These are phyloP conservation scores for Peronospora tabacina DNA, from an alignment of 352 stramenopile species.

Conservation along the genomic window DNA sequence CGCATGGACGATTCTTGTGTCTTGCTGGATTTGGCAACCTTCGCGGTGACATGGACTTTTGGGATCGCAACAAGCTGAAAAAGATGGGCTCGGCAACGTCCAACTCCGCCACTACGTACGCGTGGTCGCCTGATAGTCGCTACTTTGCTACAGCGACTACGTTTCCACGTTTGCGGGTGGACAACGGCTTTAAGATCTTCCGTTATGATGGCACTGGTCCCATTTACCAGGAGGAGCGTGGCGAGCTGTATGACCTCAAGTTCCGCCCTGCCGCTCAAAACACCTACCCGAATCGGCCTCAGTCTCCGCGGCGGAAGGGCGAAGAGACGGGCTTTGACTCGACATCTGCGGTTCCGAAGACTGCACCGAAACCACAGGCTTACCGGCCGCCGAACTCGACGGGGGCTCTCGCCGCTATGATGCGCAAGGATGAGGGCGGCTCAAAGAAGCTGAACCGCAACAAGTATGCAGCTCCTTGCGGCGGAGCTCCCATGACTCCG, in stretches of 20 bases:
- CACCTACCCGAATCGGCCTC: conserved; percentile 84
- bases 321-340: conserved; percentile 32
- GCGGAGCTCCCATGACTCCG: conserved; percentile 28
- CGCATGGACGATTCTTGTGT: conserved; percentile 94
- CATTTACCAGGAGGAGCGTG: conserved; percentile 77
- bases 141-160: conserved; percentile 95
- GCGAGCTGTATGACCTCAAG: conserved; percentile 82
- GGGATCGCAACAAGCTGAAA: conserved; percentile 94
- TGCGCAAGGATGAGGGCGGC: conserved; percentile 83
- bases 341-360: conserved; percentile 35
- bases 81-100: conserved; percentile 85
- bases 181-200: conserved; percentile 96
- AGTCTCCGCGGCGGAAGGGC: conserved; percentile 72
- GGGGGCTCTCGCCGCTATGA: conserved; percentile 89
- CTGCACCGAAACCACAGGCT: conserved; percentile 60
- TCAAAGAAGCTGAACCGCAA: conserved; percentile 79
- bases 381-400: conserved; percentile 86
- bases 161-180: conserved; percentile 97
- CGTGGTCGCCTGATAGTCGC: conserved; percentile 92
- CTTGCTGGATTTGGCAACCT: conserved; percentile 96
- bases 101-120: conserved; percentile 69
- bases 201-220: conserved; percentile 92
- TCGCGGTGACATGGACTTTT: conserved; percentile 94
- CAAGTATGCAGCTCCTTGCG: conserved; percentile 66
- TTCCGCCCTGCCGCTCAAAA: conserved; percentile 71